Evolutionary conservation across 805 yeast species (phyloP).

Genomic region (Myxozyma melibiosi): DNA sequence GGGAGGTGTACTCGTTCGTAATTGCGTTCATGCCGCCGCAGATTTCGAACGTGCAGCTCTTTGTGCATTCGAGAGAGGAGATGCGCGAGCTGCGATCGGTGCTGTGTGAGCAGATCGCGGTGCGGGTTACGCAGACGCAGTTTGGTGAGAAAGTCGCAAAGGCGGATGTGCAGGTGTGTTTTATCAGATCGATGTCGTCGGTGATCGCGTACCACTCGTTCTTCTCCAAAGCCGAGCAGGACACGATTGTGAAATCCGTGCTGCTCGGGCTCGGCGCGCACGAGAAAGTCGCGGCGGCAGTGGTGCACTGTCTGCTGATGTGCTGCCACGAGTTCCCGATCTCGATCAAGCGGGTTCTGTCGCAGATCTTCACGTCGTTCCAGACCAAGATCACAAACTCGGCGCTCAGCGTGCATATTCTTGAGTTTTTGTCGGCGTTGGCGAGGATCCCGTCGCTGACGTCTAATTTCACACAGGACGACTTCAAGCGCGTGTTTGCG

Average conservation of each 20-base stretch:
- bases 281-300: constrained; percentile 77
- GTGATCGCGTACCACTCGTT: constrained; percentile 56
- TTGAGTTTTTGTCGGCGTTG: constrained; percentile 72
- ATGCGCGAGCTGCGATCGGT: constrained; percentile 49
- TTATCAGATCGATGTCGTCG: constrained; percentile 61
- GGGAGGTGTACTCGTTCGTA: constrained; percentile 71
- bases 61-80: constrained; percentile 48
- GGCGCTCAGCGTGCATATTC: constrained; percentile 68
- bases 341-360: constrained; percentile 62
- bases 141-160: constrained; percentile 53
- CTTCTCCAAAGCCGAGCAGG: constrained; percentile 61
- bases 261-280: constrained; percentile 67
- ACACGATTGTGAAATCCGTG: constrained; percentile 61
- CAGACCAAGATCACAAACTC: constrained; percentile 74
- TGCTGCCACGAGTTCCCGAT: constrained; percentile 81
- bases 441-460: constrained; percentile 67
- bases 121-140: constrained; percentile 49
- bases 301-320: constrained; percentile 71
- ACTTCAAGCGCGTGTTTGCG: constrained; percentile 77
- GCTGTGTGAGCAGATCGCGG: constrained; percentile 61
- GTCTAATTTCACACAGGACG: constrained; percentile 73
- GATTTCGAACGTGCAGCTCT: constrained; percentile 58
- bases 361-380: constrained; percentile 66
- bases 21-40: constrained; percentile 74
- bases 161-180: constrained; percentile 67